Evolutionary conservation across 345 rosid species (phyloP).

Genomic region (Orychophragmus violaceus): DNA sequence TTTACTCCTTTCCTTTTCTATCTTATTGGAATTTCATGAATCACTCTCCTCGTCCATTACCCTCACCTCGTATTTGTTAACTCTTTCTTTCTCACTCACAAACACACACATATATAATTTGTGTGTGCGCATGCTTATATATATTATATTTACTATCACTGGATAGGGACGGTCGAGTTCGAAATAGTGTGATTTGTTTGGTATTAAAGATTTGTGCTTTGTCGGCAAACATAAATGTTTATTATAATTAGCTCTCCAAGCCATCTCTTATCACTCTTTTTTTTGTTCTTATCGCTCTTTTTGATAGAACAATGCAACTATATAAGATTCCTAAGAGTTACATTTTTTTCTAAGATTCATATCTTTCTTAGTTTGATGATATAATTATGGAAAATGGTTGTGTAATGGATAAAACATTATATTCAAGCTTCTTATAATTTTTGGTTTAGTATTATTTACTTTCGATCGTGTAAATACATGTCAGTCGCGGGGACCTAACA

Average conservation of each 20-base stretch:
- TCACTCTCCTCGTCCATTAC: constrained; percentile 23
- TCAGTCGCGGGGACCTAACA: neutral
- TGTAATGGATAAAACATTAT: constrained; percentile 3
- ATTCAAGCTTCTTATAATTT: neutral
- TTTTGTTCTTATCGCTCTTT: constrained; percentile 1
- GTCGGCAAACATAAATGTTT: neutral
- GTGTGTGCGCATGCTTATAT: constrained; percentile 19
- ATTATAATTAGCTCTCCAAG: constrained; percentile 3
- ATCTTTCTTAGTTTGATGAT: constrained; percentile 16
- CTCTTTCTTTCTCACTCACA: neutral
- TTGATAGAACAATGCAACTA: neutral
- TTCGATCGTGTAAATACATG: neutral
- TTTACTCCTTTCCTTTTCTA: constrained; percentile 24
- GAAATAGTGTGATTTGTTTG: neutral
- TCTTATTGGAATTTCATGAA: constrained; percentile 29
- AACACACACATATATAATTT: neutral
- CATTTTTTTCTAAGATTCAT: too few relatives aligned
- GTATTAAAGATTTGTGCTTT: constrained; percentile 8
- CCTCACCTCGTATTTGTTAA: constrained; percentile 26
- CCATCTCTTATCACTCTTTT: neutral
- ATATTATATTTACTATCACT: neutral
- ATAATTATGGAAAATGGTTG: neutral
- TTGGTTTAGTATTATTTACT: neutral
- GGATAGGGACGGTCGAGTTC: constrained; percentile 23
- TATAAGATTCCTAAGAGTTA: neutral